Base-by-base conservation (phyloP, 2,329 filamentous ascomycete species). In the Alternaria brassicicola region DNA sequence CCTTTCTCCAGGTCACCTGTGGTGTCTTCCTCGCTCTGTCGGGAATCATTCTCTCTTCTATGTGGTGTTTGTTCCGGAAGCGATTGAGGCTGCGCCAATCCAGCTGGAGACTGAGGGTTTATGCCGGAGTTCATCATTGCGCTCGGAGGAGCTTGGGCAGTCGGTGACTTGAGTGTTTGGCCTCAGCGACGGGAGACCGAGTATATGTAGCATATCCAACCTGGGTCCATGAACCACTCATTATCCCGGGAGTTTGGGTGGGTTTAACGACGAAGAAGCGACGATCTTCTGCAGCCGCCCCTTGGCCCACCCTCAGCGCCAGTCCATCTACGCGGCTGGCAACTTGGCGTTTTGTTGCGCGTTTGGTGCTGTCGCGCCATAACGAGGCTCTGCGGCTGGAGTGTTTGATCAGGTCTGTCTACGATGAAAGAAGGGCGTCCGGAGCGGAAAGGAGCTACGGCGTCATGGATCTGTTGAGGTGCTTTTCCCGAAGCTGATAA, bases 221-320 rank as follows among this genome's bases (percentile, higher is more conserved):
- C 25, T 49, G 42, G 45, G 23, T 19, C 31, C 12, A 17, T 49
- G 38, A 28, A 49, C 38, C 33, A 49, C 38, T 39, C 26, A n/a
- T 64, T 64, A 64, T 64, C 57, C 31, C 56, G 59, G 62, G 59
- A 51, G 10, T 35, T 45, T 49, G 25, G 17, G 30, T 51, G 55
- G 38, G 51, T 41, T 55, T 55, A 57, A 51, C 21, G 45, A 43
- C 39, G 6, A 31, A 9, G n/a, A 21, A 17, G 28, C 10, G 49
- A 36, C 17, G 30, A 41, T 46, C 49, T 47, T 38, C 45, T 17
- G 26, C 46, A 15, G 31, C 31, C 46, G n/a, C 42, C 31, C 26
- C 30, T 19, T 39, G 53, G 52, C 54, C 46, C 51, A 50, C 42
- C 35, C 17, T 15, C 23, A 55, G 19, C 38, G 45, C 47, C 41